These are phyloP conservation scores for Beta vulgaris DNA, from an alignment of 148 eudicot genomes.

Conservation along the genomic window DNA sequence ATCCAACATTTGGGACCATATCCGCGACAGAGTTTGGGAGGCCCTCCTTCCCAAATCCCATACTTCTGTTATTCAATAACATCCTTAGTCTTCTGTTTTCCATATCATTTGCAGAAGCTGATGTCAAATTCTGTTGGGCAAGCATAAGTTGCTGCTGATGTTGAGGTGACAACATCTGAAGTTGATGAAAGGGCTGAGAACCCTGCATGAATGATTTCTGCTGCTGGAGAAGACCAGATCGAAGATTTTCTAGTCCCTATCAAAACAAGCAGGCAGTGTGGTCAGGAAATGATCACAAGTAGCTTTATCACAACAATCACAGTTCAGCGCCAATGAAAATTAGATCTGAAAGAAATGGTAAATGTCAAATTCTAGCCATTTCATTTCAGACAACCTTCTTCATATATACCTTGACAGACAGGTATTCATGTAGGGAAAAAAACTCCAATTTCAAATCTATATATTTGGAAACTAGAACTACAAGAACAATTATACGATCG, in stretches of 20 bases:
- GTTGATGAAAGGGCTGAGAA: slow-evolving; percentile 64
- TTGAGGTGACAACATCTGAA: slow-evolving; percentile 60
- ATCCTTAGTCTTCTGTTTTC: slow-evolving; percentile 65
- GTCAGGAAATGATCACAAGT: not conserved
- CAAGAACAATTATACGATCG: not conserved
- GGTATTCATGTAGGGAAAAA: too few species aligned
- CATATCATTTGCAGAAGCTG: slow-evolving; percentile 50
- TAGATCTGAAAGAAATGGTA: too few species aligned
- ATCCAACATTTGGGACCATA: slow-evolving; percentile 50
- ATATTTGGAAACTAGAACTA: too few species aligned
- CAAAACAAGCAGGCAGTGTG: not conserved
- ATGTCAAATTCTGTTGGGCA: slow-evolving; percentile 65
- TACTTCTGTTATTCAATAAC: slow-evolving; percentile 45
- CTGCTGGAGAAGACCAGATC: slow-evolving; percentile 65
- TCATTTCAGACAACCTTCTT: too few species aligned
- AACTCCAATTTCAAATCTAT: too few species aligned
- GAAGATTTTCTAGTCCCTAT: slow-evolving; percentile 65
- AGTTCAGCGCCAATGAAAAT: too few species aligned
- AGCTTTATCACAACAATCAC: not conserved
- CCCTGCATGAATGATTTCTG: slow-evolving; percentile 64
- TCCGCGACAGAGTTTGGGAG: slow-evolving; percentile 43
- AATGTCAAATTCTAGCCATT: not conserved
- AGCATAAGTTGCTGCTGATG: slow-evolving; percentile 65
- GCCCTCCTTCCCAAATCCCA: slow-evolving; percentile 59
- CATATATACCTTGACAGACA: too few species aligned